phyloP scores from a whole-genome alignment of 2,329 filamentous ascomycete genomes.

The Metarhizium robertsii region DNA sequence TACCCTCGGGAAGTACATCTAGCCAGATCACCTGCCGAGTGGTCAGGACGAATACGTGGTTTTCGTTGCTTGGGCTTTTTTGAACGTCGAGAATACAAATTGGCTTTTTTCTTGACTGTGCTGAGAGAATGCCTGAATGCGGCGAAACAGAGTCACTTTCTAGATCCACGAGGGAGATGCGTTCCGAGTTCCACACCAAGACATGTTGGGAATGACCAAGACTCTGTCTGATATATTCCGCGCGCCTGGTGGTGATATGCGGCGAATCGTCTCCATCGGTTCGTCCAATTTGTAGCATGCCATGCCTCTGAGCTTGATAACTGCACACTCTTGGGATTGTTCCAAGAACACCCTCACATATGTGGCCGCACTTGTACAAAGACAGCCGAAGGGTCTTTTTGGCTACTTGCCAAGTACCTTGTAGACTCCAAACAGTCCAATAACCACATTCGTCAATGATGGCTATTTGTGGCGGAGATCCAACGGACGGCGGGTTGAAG shows the following conservation, averaged over 20 bases:
- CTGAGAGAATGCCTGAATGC: slow-evolving; percentile 15
- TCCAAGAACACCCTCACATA: slow-evolving; percentile 27
- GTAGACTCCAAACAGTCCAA: slow-evolving; percentile 61
- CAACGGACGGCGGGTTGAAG: slow-evolving; percentile 45
- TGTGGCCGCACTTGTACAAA: slow-evolving; percentile 32
- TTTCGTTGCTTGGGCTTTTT: slow-evolving; percentile 33
- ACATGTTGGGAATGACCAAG: slow-evolving; percentile 12
- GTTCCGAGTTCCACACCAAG: slow-evolving; percentile 27
- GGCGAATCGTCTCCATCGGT: slow-evolving; percentile 13
- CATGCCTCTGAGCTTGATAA: slow-evolving; percentile 28
- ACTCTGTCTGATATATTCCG: slow-evolving; percentile 1
- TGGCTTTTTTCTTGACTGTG: slow-evolving; percentile 13
- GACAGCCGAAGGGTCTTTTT: slow-evolving; percentile 24
- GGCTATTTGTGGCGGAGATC: slow-evolving; percentile 50
- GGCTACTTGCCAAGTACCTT: slow-evolving; percentile 24
- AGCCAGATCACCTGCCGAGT: slow-evolving; percentile 39
- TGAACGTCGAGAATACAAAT: slow-evolving; percentile 47
- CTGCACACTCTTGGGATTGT: slow-evolving; percentile 21
- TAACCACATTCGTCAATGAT: slow-evolving; percentile 55
- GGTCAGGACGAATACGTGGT: slow-evolving; percentile 51
- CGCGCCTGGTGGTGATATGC: slow-evolving; percentile 8
- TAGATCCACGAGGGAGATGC: slow-evolving; percentile 26
- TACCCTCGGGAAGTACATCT: slow-evolving; percentile 21
- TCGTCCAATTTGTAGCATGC: slow-evolving; percentile 31
- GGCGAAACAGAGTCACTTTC: slow-evolving; percentile 20